A percentile compares a stretch with the other conserved stretches of the same genome.
Evolutionary conservation across 164 flowering plant species (phyloP).

Genomic region (Kingdonia uniflora): DNA sequence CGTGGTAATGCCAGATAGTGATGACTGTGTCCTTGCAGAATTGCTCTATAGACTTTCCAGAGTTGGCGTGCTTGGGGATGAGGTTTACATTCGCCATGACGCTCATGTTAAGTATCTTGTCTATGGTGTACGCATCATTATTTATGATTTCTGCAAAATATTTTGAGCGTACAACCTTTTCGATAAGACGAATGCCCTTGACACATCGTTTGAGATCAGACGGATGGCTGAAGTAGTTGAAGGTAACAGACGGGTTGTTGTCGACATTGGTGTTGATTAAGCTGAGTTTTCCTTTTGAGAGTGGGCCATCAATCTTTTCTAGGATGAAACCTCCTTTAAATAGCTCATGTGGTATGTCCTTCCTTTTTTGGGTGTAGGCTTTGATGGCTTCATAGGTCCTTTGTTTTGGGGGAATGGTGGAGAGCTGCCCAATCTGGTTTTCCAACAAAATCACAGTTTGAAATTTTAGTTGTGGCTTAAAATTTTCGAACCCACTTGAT

Average conservation of each 20-base stretch:
- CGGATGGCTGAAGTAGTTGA: slow-evolving; percentile 87
- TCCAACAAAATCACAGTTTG: background rate
- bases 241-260: slow-evolving; percentile 73
- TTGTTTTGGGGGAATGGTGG: slow-evolving; percentile 63
- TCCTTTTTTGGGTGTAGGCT: slow-evolving; percentile 26
- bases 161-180: slow-evolving; percentile 38
- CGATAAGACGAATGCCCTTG: slow-evolving; percentile 46
- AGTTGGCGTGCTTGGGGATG: slow-evolving; percentile 61
- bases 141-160: slow-evolving; percentile 33
- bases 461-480: no score
- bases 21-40: slow-evolving; percentile 80
- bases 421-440: slow-evolving; percentile 72
- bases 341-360: slow-evolving; percentile 44
- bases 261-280: slow-evolving; percentile 46
- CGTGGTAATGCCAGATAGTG: slow-evolving; percentile 93
- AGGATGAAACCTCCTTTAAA: slow-evolving; percentile 86
- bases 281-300: slow-evolving; percentile 54
- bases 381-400: slow-evolving; percentile 37
- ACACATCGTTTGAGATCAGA: slow-evolving; percentile 61
- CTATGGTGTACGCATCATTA: slow-evolving; percentile 23
- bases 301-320: slow-evolving; percentile 55
- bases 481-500: background rate
- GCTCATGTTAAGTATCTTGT: slow-evolving; percentile 57
- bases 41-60: slow-evolving; percentile 56
- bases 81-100: slow-evolving; percentile 69